phyloP scores from a whole-genome alignment of 2,329 filamentous ascomycete genomes.

The Ophiocordyceps camponoti-rufipedis region DNA sequence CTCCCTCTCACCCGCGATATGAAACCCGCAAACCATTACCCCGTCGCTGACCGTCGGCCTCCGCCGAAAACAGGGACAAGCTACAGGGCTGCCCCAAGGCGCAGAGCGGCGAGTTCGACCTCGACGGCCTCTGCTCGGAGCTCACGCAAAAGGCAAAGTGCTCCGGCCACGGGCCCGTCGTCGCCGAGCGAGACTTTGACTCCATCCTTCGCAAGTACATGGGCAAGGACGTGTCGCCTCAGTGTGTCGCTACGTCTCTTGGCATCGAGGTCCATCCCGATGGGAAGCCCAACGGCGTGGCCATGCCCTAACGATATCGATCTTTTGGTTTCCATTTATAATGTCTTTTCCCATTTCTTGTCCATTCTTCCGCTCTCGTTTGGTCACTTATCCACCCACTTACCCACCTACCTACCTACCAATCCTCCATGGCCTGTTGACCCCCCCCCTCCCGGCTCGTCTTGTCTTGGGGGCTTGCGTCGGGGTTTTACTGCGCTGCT shows the following conservation, averaged over 20 bases:
- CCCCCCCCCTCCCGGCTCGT: too few species aligned
- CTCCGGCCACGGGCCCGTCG: slow-evolving; percentile 75
- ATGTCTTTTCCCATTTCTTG: background rate
- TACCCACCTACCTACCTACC: too few species aligned
- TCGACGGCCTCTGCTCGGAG: slow-evolving; percentile 83
- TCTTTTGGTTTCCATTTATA: background rate
- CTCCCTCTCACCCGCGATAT: too few species aligned
- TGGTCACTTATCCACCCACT: too few species aligned
- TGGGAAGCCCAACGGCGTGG: slow-evolving; percentile 5
- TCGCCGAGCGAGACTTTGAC: slow-evolving; percentile 79
- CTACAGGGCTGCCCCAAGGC: slow-evolving; percentile 75
- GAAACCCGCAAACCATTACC: too few species aligned
- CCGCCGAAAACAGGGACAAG: slow-evolving; percentile 50
- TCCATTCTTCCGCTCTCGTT: background rate
- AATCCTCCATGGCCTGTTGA: background rate
- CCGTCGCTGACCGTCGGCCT: too few species aligned
- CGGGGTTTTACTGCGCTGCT: too few species aligned
- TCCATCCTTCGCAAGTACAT: slow-evolving; percentile 51
- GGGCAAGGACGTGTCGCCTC: slow-evolving; percentile 20
- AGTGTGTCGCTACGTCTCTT: slow-evolving; percentile 26
- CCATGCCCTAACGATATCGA: slow-evolving; percentile 1
- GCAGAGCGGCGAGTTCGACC: slow-evolving; percentile 78
- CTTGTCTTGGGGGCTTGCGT: too few species aligned
- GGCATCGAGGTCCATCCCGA: slow-evolving; percentile 32
- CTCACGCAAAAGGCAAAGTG: slow-evolving; percentile 92